Evolutionary conservation across 169 alveolate species (phyloP), one percentile per base, ranked within the genome.

Genomic region (Plasmodium falciparum): DNA sequence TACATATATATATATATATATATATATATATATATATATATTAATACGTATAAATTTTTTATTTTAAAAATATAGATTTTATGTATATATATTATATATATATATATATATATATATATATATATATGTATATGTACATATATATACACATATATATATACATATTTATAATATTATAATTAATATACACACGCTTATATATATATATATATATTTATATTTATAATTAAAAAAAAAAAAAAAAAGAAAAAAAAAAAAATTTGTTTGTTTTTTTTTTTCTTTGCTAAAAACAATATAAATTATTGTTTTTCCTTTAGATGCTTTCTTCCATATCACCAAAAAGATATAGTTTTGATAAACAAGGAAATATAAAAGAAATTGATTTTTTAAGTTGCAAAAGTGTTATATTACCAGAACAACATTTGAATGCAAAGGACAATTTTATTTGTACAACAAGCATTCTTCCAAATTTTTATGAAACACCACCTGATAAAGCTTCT

Each of bases 241-340:
- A 54, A 26, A 39, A 5, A 33, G 45, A 33, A 39, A 5, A 39
- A 39, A 39, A 39, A 39, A 39, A n/a, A n/a, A n/a, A n/a, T n/a
- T n/a, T n/a, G n/a, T n/a, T n/a, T n/a, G n/a, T n/a, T 45, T 39
- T 2, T n/a, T 67, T 58, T 47, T 59, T 67, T 58, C 67, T 5
- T 45, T 39, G 47, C 47, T 39, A 39, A 39, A 39, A 70, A 24
- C 13, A 47, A n/a, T 24, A 8, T 17, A 29, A 17, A 56, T 17
- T 56, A 22, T 56, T 45, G 15, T 22, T 69, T 47, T 52, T 58
- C 47, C 39, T 29, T 83, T 83, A 83, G 91, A 83, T 83, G 85
- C 85, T 83, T 61, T 83, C 73, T 61, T 83, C 91, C n/a, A 12
- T 47, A 69, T 17, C 29, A 20, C 80, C 85, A 59, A 67, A 83